Percentiles rank a stretch among this genome's conserved stretches.
Evolutionary conservation across 2,329 filamentous ascomycete genomes (phyloP).

Genomic region (Rosellinia necatrix): DNA sequence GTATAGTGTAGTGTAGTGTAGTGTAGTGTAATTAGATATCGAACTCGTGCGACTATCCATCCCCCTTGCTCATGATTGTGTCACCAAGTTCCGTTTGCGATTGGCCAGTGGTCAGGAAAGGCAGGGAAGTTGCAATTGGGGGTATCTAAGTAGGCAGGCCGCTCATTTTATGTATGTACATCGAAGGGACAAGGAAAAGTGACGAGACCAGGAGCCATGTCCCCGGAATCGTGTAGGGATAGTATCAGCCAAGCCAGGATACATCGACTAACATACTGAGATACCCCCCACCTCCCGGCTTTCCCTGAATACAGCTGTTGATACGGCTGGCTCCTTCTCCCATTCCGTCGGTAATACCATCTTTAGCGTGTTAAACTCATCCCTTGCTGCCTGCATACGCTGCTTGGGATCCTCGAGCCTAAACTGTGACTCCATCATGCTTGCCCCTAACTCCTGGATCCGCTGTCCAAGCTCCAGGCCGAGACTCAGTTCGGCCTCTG

Average conservation of each 20-base stretch:
- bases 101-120: neutral
- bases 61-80: neutral
- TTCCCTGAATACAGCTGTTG: constrained; percentile 40
- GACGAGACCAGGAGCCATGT: neutral
- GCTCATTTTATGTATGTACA: neutral
- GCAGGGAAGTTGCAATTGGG: constrained; percentile 10
- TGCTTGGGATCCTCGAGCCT: constrained; percentile 32
- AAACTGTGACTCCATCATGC: constrained; percentile 11
- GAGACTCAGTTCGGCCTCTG: constrained; percentile 25
- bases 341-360: constrained; percentile 38
- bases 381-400: constrained; percentile 39
- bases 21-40: too few species aligned
- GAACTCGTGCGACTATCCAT: too few species aligned
- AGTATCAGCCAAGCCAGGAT: neutral
- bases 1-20: too few species aligned
- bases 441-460: constrained; percentile 28
- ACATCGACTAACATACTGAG: constrained; percentile 28
- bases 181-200: neutral
- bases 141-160: constrained; percentile 25
- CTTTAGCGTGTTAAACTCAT: constrained; percentile 40
- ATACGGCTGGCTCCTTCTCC: constrained; percentile 38
- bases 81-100: too few species aligned
- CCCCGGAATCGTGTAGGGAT: neutral
- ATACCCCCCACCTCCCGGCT: constrained; percentile 29
- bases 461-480: constrained; percentile 31